Evolutionary conservation across 208 protist species (phyloP).

Genomic region (Acanthamoeba healyi): DNA sequence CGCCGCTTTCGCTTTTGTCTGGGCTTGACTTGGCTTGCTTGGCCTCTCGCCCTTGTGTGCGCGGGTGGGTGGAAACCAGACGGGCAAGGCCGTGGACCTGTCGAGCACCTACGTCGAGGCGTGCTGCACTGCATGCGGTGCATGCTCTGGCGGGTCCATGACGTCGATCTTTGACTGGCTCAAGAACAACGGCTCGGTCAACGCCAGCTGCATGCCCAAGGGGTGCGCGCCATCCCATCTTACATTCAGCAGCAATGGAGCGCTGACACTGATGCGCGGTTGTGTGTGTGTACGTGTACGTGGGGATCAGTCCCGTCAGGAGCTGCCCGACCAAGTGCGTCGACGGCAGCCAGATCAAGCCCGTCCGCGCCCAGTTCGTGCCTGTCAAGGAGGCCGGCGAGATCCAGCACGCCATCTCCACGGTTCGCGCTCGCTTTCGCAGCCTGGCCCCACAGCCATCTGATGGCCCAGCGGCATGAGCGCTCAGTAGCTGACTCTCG

Average conservation of each 20-base stretch:
- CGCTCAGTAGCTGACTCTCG: no score
- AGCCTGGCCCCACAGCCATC: no score
- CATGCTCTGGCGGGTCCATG: not conserved
- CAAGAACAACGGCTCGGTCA: conserved; percentile 17
- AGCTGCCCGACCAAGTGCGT: not conserved
- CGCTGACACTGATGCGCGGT: not conserved
- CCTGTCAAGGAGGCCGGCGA: not conserved
- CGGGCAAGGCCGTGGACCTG: not conserved
- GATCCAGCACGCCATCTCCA: not conserved
- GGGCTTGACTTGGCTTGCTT: no score
- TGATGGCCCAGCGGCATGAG: no score
- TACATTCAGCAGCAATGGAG: no score
- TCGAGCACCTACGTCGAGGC: not conserved
- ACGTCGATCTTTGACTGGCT: not conserved
- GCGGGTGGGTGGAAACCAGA: not conserved
- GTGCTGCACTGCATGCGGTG: not conserved
- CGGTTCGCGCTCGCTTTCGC: no score
- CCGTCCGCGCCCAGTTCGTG: not conserved
- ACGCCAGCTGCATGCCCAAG: not conserved
- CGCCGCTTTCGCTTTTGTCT: not conserved
- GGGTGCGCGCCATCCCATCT: not conserved
- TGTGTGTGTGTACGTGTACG: no score
- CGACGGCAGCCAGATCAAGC: not conserved
- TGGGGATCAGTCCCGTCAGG: not conserved
- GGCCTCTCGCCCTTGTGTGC: not conserved